Evolutionary conservation across 768 basidiomycete species (phyloP), one percentile per base, ranked within the genome.

Genomic region (Collybia sp.): DNA sequence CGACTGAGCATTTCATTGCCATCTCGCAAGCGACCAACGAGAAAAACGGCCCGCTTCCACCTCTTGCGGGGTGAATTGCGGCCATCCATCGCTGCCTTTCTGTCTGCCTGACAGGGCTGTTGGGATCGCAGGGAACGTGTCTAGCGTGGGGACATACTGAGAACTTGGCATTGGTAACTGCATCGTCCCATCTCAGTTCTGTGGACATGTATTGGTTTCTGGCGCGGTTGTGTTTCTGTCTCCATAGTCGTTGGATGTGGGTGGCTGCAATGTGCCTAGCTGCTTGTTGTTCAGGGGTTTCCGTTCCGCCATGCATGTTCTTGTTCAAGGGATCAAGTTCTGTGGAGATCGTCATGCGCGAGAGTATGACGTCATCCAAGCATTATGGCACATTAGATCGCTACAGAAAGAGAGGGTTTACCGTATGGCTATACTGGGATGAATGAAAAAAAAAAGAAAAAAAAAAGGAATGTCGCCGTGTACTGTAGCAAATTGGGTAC

Each of bases 31-130:
- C 66, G 54, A 2, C 59, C 54, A 8, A 71, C 63, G 41, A 77
- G 60, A 48, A 72, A 71, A 2, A 60, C 66, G 0, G 70, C 73
- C 6, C 79, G 67, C 40, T 63, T 61, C 78, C 77, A 81, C 1
- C 80, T 67, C 9, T 70, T 60, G 16, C 59, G 59, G 3, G 71
- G 66, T 3, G 69, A 62, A 47, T 79, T 80, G 48, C 60, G 61
- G n/a, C 73, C 77, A 12, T 69, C 56, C 2, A 64, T 54, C 1
- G 78, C 78, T 4, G 66, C 73, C 15, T 63, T 51, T 43, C 75
- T 59, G 34, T 66, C 67, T 15, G 71, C 59, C 72, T 77, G 50
- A 16, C 12, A 19, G 8, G 16, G 34, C 30, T 18, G n/a, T 17
- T 34, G 44, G n/a, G 30, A 17, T 19, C 20, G 6, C 30, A 32